A percentile compares a stretch with the other conserved stretches of the same genome.
These are phyloP conservation scores for Candida nanaspora DNA, from an alignment of 805 yeast species.

Conservation along the genomic window DNA sequence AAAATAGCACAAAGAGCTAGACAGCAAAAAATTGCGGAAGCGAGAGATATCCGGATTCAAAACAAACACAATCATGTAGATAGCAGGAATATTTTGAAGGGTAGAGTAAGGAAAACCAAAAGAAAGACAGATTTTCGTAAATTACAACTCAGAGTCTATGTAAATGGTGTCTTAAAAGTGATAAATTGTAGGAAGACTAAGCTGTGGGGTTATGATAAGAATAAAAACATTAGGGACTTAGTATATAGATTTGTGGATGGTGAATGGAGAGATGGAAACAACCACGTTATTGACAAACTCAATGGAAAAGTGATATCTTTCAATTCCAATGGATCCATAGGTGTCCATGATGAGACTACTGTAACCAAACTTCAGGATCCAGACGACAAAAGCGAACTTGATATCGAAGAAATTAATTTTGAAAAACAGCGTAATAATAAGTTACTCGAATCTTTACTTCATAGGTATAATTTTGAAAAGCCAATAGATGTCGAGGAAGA, in stretches of 20 bases:
- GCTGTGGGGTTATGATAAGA: slow-evolving; percentile 86
- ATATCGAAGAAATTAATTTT: slow-evolving; percentile 4
- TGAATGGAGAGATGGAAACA: slow-evolving; percentile 74
- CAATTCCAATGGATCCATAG: slow-evolving; percentile 14
- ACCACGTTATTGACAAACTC: slow-evolving; percentile 67
- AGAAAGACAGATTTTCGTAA: slow-evolving; percentile 42
- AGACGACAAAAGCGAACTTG: background rate
- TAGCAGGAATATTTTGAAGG: slow-evolving; percentile 26
- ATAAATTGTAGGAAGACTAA: slow-evolving; percentile 65
- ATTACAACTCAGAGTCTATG: slow-evolving; percentile 58
- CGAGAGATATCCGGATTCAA: slow-evolving; percentile 32
- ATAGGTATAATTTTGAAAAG: slow-evolving; percentile 44
- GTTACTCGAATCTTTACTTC: slow-evolving; percentile 41
- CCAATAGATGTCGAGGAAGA: slow-evolving; percentile 32
- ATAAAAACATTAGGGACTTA: slow-evolving; percentile 52
- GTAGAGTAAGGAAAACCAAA: slow-evolving; percentile 52
- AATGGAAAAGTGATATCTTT: slow-evolving; percentile 20
- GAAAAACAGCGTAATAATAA: slow-evolving; percentile 35
- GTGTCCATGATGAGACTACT: too few species aligned
- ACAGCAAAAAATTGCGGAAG: slow-evolving; percentile 26
- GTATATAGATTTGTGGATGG: slow-evolving; percentile 57
- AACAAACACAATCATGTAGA: slow-evolving; percentile 37
- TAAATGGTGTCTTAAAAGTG: slow-evolving; percentile 49
- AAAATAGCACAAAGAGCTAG: slow-evolving; percentile 20
- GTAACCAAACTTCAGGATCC: too few species aligned